A percentile compares a stretch with the other conserved stretches of the same genome.
Evolutionary conservation across 768 basidiomycete genomes (phyloP).

Genomic region (Pisolithus tinctorius): DNA sequence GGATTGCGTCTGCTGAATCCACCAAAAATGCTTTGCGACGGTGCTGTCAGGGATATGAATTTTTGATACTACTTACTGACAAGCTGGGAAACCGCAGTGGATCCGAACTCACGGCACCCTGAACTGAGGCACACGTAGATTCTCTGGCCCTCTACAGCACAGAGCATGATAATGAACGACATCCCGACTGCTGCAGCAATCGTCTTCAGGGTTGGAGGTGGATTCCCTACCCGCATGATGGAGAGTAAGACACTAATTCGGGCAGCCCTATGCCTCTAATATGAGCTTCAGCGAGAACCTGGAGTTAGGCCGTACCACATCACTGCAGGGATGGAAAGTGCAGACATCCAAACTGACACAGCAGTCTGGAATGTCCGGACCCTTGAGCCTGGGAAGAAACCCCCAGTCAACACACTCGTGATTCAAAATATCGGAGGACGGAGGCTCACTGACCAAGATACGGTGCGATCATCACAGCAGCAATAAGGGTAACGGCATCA

Average conservation of each 20-base stretch:
- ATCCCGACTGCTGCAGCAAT: constrained; percentile 5
- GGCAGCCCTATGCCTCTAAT: constrained; percentile 9
- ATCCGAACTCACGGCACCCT: constrained; percentile 7
- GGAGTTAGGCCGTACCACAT: constrained; percentile 2
- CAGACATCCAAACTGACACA: constrained; percentile 9
- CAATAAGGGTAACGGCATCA: constrained; percentile 12
- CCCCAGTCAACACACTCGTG: neutral
- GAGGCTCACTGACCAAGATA: neutral
- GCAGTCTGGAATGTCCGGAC: too few species aligned
- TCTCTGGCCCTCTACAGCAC: constrained; percentile 5
- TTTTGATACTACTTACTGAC: constrained; percentile 11
- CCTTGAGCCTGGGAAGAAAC: neutral
- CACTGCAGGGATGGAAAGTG: constrained; percentile 13
- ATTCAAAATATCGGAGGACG: neutral
- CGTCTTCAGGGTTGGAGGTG: constrained; percentile 6
- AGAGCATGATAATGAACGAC: constrained; percentile 12
- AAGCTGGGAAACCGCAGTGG: constrained; percentile 10
- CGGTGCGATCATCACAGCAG: neutral
- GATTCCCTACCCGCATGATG: constrained; percentile 17
- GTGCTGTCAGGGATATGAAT: neutral
- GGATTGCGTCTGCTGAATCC: neutral
- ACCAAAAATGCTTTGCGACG: neutral
- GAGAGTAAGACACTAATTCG: constrained; percentile 20
- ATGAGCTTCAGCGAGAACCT: too few species aligned
- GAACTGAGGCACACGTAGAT: constrained; percentile 4